phyloP scores from a whole-genome alignment of 2,329 filamentous ascomycete genomes.

The Fusarium multiceps region DNA sequence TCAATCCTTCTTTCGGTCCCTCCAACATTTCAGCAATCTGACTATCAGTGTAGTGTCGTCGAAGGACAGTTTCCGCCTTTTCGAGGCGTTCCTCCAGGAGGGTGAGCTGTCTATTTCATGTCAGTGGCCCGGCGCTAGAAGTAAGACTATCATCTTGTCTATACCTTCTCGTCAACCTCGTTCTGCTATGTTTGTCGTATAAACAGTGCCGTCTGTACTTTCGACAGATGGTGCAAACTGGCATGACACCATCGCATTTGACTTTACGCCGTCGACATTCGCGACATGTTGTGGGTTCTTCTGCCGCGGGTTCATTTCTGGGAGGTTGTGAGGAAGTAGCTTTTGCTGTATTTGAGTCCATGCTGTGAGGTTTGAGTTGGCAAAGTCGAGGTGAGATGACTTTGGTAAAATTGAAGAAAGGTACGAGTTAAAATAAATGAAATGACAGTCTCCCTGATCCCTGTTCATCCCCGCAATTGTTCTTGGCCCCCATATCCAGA shows the following conservation, averaged over 20 bases:
- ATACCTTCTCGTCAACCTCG: slow-evolving; percentile 31
- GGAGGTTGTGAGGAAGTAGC: slow-evolving; percentile 4
- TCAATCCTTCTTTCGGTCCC: slow-evolving; percentile 18
- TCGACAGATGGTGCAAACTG: slow-evolving; percentile 27
- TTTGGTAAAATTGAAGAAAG: slow-evolving; percentile 17
- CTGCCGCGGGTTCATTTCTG: slow-evolving; percentile 10
- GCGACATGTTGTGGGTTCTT: slow-evolving; percentile 30
- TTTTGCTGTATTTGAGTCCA: slow-evolving; percentile 9
- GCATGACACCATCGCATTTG: slow-evolving; percentile 36
- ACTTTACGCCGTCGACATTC: slow-evolving; percentile 35
- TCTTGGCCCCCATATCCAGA: not conserved
- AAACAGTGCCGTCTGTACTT: slow-evolving; percentile 34
- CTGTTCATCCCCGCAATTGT: slow-evolving; percentile 26
- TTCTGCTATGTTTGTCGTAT: slow-evolving; percentile 34
- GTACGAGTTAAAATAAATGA: slow-evolving; percentile 4
- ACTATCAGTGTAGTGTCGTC: slow-evolving; percentile 31
- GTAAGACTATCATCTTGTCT: not conserved
- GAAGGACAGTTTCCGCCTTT: slow-evolving; percentile 36
- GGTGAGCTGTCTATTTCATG: slow-evolving; percentile 28
- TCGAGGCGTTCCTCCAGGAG: slow-evolving; percentile 37
- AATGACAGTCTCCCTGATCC: slow-evolving; percentile 1
- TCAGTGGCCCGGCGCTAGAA: slow-evolving; percentile 1
- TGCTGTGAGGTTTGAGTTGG: not conserved
- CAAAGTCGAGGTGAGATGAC: not conserved
- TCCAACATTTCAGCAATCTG: slow-evolving; percentile 36